phyloP scores from a whole-genome alignment of 352 stramenopile genomes.

The Peronospora tabacina region DNA sequence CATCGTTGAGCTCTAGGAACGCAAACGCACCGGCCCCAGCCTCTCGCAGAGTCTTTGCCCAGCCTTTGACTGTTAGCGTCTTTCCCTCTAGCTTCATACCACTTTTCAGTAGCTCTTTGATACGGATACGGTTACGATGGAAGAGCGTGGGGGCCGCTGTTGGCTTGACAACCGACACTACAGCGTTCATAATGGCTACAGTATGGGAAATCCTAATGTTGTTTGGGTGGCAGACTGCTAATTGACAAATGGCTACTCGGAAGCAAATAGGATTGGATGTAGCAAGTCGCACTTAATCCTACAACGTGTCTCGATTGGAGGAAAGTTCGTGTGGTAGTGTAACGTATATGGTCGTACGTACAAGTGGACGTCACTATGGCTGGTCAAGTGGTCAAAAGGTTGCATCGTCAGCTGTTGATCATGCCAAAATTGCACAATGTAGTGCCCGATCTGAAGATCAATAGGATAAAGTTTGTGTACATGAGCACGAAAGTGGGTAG shows the following conservation, averaged over 20 bases:
- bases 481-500: constrained; percentile 40
- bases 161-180: constrained; percentile 35
- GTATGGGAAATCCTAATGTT: background rate
- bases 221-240: too few species aligned
- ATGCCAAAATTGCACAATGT: constrained; percentile 51
- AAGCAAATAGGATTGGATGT: constrained; percentile 21
- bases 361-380: constrained; percentile 60
- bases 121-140: constrained; percentile 71
- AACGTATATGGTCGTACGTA: constrained; percentile 30
- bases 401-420: constrained; percentile 55
- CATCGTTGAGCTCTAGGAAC: constrained; percentile 95
- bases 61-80: constrained; percentile 90
- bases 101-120: constrained; percentile 72
- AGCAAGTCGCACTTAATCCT: constrained; percentile 3
- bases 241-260: constrained; percentile 21
- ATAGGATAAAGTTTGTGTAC: constrained; percentile 47
- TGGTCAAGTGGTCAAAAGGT: constrained; percentile 47
- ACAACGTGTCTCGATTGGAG: constrained; percentile 1
- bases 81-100: constrained; percentile 67
- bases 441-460: constrained; percentile 35
- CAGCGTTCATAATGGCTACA: constrained; percentile 34
- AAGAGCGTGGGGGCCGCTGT: constrained; percentile 57
- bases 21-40: constrained; percentile 85
- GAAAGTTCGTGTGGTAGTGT: constrained; percentile 19
- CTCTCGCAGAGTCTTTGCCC: constrained; percentile 88